Evolutionary conservation across 805 yeast species (phyloP), one percentile per base, ranked within the genome.

Genomic region (Teunomyces kruisii): DNA sequence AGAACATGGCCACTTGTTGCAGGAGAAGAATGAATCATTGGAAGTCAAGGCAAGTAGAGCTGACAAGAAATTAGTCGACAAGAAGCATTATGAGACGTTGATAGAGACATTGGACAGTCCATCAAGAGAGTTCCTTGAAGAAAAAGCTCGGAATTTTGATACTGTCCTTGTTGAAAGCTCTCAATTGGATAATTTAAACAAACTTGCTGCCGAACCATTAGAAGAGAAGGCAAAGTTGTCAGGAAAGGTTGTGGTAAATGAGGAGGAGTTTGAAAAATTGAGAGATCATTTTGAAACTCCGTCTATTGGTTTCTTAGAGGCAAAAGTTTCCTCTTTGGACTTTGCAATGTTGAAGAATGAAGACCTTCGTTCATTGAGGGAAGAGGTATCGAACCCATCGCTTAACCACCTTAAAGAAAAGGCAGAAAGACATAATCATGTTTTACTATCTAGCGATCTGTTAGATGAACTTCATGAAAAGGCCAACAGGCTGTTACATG

Each of bases 261-360:
- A 49, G 27, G 30, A 51, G n/a, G 68, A 66, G 30, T 58, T 61
- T 43, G 51, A 53, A 7, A 47, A 43, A 3, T 55, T 67, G 19
- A 44, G 48, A 15, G 22, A 44, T 4, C 45, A 49, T 19, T 45
- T 42, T 42, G 52, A 56, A 9, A 40, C 45, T 10, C 70, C 70
- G 1, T 50, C 49, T 3, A 27, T 56, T 14, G 58, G 53, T 2
- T 64, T 52, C 43, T 49, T 65, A 22, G 42, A 10, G 9, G 9
- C 28, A 8, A 26, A 26, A 26, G 4, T 8, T 9, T 8, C 28
- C 3, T 26, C 28, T 26, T 9, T 26, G 28, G 9, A 26, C 9
- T 26, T 26, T 26, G 9, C 28, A 26, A 26, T 26, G 28, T 9
- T 26, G 12, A 26, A 33, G 13, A 17, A 15, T 10, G 26, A 33